Base-by-base conservation (phyloP, 495 filamentous ascomycete genomes). In the Aspergillus conjunctus region DNA sequence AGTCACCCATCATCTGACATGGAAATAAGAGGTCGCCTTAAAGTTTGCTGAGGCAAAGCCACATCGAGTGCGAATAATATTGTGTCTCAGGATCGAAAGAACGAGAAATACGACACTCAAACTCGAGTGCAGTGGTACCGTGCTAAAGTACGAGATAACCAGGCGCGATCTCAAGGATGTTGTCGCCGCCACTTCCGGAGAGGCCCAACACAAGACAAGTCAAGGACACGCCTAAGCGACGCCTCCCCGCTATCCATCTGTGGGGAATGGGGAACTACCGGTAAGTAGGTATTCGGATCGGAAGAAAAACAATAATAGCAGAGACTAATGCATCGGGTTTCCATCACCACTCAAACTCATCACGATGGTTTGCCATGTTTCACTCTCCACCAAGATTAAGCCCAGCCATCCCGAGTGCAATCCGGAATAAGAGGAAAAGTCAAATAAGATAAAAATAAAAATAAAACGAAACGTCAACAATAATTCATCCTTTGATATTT, bases 281-380 rank as follows among this genome's bases (percentile, higher is more conserved):
- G 26, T n/a, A n/a, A 26, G 2, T 2, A 26, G 26, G 26, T 26
- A 5, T 26, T 26, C 26, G 26, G 26, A 26, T 26, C 26, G 26
- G 26, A 26, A 26, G 26, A 5, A 5, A 26, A 26, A 26, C 26
- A 26, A 26, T 26, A 26, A 26, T 26, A 26, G 26, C 26, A 26
- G 26, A 26, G 26, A 26, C 26, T n/a, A n/a, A 26, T 26, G 26
- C 26, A 26, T 26, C 26, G 26, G 5, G 26, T 26, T 26, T 26
- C 26, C 26, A 2, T 26, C 26, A 26, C 26, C 26, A 26, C 26
- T n/a, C 18, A 46, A n/a, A 46, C 20, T 20, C n/a, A 48, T 46
- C 37, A 21, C 31, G 41, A 18, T 43, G 17, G 31, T 60, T 60
- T 11, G 58, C 51, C 22, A 54, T 49, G 51, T 60, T 60, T 49